A percentile compares a stretch with the other conserved stretches of the same genome.
Evolutionary conservation across 805 yeast species (phyloP).

Genomic region (Candida morakotiae): DNA sequence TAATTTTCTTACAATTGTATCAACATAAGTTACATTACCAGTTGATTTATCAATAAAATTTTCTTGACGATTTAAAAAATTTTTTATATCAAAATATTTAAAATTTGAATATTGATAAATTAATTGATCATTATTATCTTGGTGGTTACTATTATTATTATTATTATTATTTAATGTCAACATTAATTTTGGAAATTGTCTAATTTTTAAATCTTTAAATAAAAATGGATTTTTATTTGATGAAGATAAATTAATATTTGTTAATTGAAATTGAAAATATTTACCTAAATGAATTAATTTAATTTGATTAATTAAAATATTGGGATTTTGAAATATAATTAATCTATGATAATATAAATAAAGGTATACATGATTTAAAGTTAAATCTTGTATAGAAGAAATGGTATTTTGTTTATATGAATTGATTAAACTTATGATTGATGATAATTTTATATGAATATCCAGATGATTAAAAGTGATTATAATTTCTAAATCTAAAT

Average conservation of each 20-base stretch:
- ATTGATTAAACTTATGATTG: slow-evolving; percentile 13
- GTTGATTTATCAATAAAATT: slow-evolving; percentile 8
- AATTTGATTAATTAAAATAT: slow-evolving; percentile 15
- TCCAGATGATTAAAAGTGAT: slow-evolving; percentile 11
- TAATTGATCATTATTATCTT: too few species aligned
- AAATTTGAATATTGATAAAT: too few species aligned
- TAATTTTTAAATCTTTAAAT: slow-evolving; percentile 2
- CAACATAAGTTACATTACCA: slow-evolving; percentile 10
- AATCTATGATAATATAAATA: slow-evolving; percentile 15
- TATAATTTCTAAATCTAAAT: slow-evolving; percentile 2
- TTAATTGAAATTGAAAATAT: slow-evolving; percentile 9
- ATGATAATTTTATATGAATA: slow-evolving; percentile 13
- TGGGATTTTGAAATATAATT: slow-evolving; percentile 3
- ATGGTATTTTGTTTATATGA: slow-evolving; percentile 3
- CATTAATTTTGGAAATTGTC: slow-evolving; percentile 4
- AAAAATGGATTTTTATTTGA: slow-evolving; percentile 2
- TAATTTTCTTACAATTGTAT: slow-evolving; percentile 6
- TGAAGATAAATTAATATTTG: background rate
- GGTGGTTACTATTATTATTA: too few species aligned
- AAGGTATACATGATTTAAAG: slow-evolving; percentile 17
- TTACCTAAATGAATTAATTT: slow-evolving; percentile 17
- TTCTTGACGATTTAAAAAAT: slow-evolving; percentile 2
- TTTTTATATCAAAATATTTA: slow-evolving; percentile 3
- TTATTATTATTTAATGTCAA: slow-evolving; percentile 4
- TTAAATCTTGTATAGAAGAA: slow-evolving; percentile 8